Evolutionary conservation across 768 basidiomycete species (phyloP).

Genomic region (Lactarius tabidus): DNA sequence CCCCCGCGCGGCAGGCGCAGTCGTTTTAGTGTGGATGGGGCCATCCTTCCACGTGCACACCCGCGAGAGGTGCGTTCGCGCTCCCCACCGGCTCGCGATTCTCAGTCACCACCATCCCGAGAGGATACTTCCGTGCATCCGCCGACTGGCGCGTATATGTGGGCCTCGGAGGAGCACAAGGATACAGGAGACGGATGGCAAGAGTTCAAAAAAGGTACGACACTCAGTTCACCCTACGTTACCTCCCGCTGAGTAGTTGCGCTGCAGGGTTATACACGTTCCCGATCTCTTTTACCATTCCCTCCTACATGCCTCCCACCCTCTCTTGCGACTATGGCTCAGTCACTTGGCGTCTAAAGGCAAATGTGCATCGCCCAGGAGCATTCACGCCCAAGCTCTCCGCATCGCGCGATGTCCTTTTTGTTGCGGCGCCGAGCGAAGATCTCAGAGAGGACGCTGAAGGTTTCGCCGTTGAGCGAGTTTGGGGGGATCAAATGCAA

Average conservation of each 20-base stretch:
- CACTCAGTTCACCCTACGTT: neutral
- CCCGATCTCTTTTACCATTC: conserved; percentile 88
- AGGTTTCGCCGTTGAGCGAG: conserved; percentile 77
- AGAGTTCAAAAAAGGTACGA: conserved; percentile 79
- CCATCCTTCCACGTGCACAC: conserved; percentile 28
- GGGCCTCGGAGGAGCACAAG: conserved; percentile 32
- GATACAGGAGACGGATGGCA: conserved; percentile 61
- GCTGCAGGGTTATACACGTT: conserved; percentile 86
- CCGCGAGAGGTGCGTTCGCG: conserved; percentile 26
- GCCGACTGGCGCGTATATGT: neutral
- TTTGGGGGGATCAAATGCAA: conserved; percentile 87
- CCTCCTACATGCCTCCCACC: conserved; percentile 72
- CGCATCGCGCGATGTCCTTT: conserved; percentile 64
- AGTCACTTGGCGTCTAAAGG: conserved; percentile 76
- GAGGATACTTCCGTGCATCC: conserved; percentile 2
- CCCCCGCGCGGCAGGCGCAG: conserved; percentile 22
- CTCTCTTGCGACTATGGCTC: conserved; percentile 71
- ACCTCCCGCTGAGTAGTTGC: neutral
- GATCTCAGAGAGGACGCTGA: conserved; percentile 81
- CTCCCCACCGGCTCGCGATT: conserved; percentile 32
- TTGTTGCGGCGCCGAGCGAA: conserved; percentile 73
- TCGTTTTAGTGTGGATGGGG: conserved; percentile 31
- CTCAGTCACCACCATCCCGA: conserved; percentile 15
- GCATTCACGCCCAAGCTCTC: conserved; percentile 69
- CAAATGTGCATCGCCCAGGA: conserved; percentile 79